Evolutionary conservation across 228 moss, liverwort and hornwort genomes (phyloP), one percentile per base, ranked within the genome.

Genomic region (Sphagnum magellanicum): DNA sequence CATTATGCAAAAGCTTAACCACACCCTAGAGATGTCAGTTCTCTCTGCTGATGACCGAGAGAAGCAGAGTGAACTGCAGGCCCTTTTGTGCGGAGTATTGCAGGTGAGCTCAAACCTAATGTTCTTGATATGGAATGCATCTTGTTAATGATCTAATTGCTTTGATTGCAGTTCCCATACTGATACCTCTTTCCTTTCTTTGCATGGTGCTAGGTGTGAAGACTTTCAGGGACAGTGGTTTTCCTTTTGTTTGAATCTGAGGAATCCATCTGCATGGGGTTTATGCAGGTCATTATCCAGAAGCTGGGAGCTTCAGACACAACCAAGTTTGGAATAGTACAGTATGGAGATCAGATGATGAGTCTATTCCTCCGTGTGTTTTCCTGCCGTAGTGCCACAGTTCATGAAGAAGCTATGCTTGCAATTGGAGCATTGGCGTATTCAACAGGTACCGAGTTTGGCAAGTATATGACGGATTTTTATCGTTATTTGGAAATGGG

Each of bases 351-450:
- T 51, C 81, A 81, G 73, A 81, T 85, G 79, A 85, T 85, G 85
- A 59, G 76, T 49, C 79, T 85, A 66, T 85, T 85, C 66, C 78
- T 85, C 48, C 75, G 85, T 61, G 85, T 85, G 0, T 85, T 85
- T 60, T 81, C 85, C 9, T 85, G 85, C 59, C 71, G 85, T 59
- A 85, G 81, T 71, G 85, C 85, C 10, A 85, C 85, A 0, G 85
- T 85, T 14, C 85, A 85, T 50, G 85, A 85, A 61, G 85, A 85
- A 75, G 85, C 85, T 49, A 85, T 85, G 85, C 69, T 85, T 60
- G 85, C 85, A 10, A 85, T 85, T 58, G 85, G 85, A 46, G 85
- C 85, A 5, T 62, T 85, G 76, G 85, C 85, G 3, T 81, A 85
- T 72, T 81, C 79, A 6, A 85, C 85, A 5, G 76, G 81, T 48